Conservation (phyloP, 352 stramenopile genomes). For the Pythium grandisporangium region DNA sequence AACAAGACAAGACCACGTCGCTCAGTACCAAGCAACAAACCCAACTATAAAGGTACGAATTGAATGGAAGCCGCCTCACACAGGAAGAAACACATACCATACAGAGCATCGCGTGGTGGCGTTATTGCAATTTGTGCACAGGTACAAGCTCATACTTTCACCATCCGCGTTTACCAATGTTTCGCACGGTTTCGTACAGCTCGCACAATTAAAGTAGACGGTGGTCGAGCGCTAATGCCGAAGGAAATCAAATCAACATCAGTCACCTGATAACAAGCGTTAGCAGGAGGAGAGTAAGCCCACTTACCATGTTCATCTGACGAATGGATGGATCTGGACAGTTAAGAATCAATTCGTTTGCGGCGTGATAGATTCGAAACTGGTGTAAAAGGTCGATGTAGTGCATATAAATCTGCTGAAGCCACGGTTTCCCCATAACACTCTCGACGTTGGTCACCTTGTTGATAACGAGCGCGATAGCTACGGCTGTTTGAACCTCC, state of each 20-base stretch:
- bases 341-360: slow-evolving; percentile 80
- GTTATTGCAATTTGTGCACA: slow-evolving; percentile 71
- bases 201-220: slow-evolving; percentile 78
- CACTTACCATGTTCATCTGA: slow-evolving; percentile 85
- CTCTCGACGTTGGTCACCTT: slow-evolving; percentile 72
- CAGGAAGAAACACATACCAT: slow-evolving; percentile 35
- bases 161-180: slow-evolving; percentile 16
- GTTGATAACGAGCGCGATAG: slow-evolving; percentile 62
- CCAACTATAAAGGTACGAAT: slow-evolving; percentile 5
- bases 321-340: slow-evolving; percentile 80
- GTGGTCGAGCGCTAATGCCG: slow-evolving; percentile 89
- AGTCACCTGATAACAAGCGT: slow-evolving; percentile 6
- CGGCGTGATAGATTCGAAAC: slow-evolving; percentile 79
- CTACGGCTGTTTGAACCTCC: slow-evolving; percentile 79
- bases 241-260: slow-evolving; percentile 1
- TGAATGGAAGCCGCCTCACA: too few relatives aligned
- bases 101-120: slow-evolving; percentile 76
- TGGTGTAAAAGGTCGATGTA: slow-evolving; percentile 86
- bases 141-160: slow-evolving; percentile 15
- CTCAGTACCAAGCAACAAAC: too few relatives aligned
- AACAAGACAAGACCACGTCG: not conserved
- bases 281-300: not conserved
- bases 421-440: slow-evolving; percentile 73
- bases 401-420: slow-evolving; percentile 89
- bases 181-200: slow-evolving; percentile 67